Conservation (phyloP, 2,329 filamentous ascomycete genomes). For the Pseudogymnoascus verrucosus region DNA sequence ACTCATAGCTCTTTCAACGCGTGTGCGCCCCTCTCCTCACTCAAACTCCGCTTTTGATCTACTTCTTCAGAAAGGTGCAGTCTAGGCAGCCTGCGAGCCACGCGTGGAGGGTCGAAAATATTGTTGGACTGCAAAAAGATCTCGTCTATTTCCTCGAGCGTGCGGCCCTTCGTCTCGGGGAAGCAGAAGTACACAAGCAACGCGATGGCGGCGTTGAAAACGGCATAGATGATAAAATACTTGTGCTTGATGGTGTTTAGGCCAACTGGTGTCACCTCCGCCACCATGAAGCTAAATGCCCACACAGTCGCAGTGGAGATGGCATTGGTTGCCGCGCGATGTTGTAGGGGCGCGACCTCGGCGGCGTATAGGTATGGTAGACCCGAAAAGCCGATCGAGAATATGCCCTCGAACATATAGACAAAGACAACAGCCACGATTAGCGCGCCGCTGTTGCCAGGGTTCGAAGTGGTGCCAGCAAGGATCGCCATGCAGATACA, state of each 20-base stretch:
- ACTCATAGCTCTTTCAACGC: neutral
- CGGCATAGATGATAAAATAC: conserved; percentile 15
- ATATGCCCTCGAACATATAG: conserved; percentile 50
- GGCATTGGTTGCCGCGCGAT: conserved; percentile 10
- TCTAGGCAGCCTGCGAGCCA: conserved; percentile 14
- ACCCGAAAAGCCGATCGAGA: conserved; percentile 13
- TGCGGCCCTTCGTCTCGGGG: conserved; percentile 14
- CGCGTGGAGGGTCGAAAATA: conserved; percentile 15
- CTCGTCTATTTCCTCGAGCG: conserved; percentile 15
- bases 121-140: conserved; percentile 14
- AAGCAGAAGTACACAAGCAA: conserved; percentile 14
- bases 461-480: conserved; percentile 40
- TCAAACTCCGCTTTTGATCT: neutral
- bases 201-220: neutral
- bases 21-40: neutral
- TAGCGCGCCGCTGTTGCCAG: conserved; percentile 30
- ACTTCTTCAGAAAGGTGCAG: neutral
- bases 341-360: conserved; percentile 12
- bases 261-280: conserved; percentile 11
- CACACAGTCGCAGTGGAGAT: conserved; percentile 12
- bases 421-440: conserved; percentile 41
- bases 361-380: conserved; percentile 13
- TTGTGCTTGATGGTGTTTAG: conserved; percentile 11
- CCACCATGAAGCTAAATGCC: conserved; percentile 14
- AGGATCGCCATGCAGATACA: conserved; percentile 56